Evolutionary conservation across 2,329 filamentous ascomycete species (phyloP), one percentile per base, ranked within the genome.

Genomic region (Diaporthe sp.): DNA sequence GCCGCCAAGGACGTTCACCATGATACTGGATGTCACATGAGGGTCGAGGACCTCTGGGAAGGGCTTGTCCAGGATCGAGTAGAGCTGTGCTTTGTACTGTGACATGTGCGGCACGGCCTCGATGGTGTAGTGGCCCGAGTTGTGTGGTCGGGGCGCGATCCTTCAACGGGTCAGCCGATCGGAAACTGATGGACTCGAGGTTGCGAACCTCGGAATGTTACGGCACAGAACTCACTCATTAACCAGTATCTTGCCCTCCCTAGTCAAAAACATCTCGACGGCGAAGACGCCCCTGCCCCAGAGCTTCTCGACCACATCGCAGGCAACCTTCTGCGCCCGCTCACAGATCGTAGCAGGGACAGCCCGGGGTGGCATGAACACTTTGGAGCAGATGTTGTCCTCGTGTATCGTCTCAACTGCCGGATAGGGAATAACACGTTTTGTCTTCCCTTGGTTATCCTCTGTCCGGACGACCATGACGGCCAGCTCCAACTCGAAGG

Each of bases 381-480:
- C 94, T 77, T 96, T 92, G 79, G 97, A 97, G 89, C 97, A 98
- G 79, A 99, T 95, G 80, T 92, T 97, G 83, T 98, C 94, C 83
- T 98, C 94, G 79, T 99, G 97, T 39, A 98, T 90, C 1, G 96
- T 98, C 86, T 99, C 97, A 2, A 98, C 96, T 0, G 93, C 93
- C 0, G 97, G 96, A 81, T 97, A 98, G 6, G 96, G 91, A 42
- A 95, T 86, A 17, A 89, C 82, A 19, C 82, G 82, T 74, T 84
- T 88, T 12, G 88, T 81, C 19, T 84, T 84, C 1, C 88, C 88
- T 3, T 86, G 81, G 58, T 86, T 84, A 77, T 97, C 92, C 80
- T 96, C 94, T 0, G 94, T 97, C 80, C 97, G 94, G 73, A 98
- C 91, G 12, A 98, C 96, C 92, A 98, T 98, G 78, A 98, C 96